Evolutionary conservation across 2,329 filamentous ascomycete genomes (phyloP).

Genomic region (Neoarthrinium moseri): DNA sequence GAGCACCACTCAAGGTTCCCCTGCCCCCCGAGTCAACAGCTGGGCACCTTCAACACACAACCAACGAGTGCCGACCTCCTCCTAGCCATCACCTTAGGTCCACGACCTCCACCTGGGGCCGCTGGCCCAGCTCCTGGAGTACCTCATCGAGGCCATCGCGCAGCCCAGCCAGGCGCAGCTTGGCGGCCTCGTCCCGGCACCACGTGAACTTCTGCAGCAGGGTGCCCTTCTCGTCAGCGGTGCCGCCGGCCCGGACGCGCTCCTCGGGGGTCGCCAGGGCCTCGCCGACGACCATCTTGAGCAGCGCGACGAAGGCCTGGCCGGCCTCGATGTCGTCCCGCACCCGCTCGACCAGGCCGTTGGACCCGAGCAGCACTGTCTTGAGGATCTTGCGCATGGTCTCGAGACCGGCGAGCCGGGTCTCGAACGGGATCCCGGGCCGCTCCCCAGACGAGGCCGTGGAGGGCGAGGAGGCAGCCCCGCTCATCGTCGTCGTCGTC

Average conservation of each 20-base stretch:
- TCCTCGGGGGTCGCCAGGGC: too few relatives aligned
- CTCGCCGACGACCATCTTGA: background rate
- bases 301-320: background rate
- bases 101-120: too few relatives aligned
- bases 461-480: too few relatives aligned
- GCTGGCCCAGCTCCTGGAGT: background rate
- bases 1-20: too few relatives aligned
- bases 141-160: background rate
- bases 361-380: constrained; percentile 5
- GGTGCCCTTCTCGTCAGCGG: background rate
- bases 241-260: background rate
- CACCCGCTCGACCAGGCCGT: constrained; percentile 7
- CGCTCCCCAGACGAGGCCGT: background rate
- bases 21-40: background rate
- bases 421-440: background rate
- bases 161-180: background rate
- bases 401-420: constrained; percentile 12
- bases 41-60: background rate
- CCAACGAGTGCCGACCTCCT: too few relatives aligned
- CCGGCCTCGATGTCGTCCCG: background rate
- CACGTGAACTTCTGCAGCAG: background rate
- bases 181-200: background rate
- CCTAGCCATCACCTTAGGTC: too few relatives aligned
- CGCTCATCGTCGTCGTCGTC: too few relatives aligned
- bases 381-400: constrained; percentile 14